phyloP scores from a whole-genome alignment of 257 asterid genomes.

The Prunella vulgaris region DNA sequence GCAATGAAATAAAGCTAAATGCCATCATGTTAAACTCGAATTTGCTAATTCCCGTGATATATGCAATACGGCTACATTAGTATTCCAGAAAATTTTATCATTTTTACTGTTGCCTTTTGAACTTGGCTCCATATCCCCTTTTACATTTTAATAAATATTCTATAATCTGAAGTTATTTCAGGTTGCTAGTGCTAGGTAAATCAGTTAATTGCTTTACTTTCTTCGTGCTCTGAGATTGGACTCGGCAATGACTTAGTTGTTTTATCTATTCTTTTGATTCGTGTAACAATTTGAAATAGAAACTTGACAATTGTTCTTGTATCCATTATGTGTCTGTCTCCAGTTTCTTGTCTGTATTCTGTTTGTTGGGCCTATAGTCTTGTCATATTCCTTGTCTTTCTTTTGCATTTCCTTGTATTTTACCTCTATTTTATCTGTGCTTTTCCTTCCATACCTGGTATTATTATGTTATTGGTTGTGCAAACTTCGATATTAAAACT shows the following conservation, averaged over 20 bases:
- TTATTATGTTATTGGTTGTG: not conserved
- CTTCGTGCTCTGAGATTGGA: not conserved
- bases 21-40: not conserved
- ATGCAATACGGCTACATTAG: not conserved
- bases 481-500: not conserved
- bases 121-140: not conserved
- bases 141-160: not conserved
- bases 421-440: too few species aligned
- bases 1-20: not conserved
- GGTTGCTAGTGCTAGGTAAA: not conserved
- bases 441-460: not conserved
- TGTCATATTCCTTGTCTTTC: not conserved
- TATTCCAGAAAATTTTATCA: not conserved
- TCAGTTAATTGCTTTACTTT: not conserved
- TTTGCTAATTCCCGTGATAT: not conserved
- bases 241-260: not conserved
- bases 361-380: not conserved
- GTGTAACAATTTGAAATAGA: not conserved
- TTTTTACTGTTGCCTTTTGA: not conserved
- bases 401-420: not conserved
- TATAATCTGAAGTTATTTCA: not conserved
- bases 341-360: not conserved
- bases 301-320: slow-evolving; percentile 4
- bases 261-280: not conserved
- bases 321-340: not conserved